Evolutionary conservation across 176 grass and related monocot species (phyloP).

Genomic region (Chrysopogon serrulatus): DNA sequence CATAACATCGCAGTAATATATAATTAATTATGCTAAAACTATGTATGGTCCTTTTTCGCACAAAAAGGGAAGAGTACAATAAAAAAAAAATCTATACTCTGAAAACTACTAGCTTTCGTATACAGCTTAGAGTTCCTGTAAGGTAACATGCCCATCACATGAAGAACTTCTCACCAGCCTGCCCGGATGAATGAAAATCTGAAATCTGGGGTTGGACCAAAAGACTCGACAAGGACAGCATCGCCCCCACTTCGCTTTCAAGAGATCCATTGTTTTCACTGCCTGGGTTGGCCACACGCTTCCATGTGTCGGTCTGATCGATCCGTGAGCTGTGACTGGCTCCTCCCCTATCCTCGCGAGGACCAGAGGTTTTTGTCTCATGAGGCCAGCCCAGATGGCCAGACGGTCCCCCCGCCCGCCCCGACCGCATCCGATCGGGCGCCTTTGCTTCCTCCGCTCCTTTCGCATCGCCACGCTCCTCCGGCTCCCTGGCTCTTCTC

Average conservation of each 20-base stretch:
- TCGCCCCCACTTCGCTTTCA: conserved; percentile 6
- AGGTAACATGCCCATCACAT: neutral
- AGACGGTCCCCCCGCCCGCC: neutral
- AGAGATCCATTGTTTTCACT: neutral
- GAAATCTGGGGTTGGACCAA: neutral
- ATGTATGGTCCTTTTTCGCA: no score
- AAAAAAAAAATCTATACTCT: no score
- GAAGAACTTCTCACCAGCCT: neutral
- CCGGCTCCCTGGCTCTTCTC: neutral
- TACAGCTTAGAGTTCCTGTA: no score
- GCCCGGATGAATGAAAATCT: neutral
- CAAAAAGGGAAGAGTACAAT: no score
- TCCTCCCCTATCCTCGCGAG: neutral
- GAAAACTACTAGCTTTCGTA: no score
- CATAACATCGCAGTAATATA: no score
- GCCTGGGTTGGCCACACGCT: neutral
- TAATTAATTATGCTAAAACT: no score
- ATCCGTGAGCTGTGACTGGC: conserved; percentile 1
- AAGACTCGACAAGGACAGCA: conserved; percentile 24
- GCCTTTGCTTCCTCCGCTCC: neutral
- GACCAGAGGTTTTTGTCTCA: conserved; percentile 12
- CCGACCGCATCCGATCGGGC: conserved; percentile 27
- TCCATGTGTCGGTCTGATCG: conserved; percentile 21
- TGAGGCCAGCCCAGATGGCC: conserved; percentile 15
- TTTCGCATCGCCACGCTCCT: neutral